phyloP scores from a whole-genome alignment of 1,284 basidiomycete species.

The Leccinum huronense region DNA sequence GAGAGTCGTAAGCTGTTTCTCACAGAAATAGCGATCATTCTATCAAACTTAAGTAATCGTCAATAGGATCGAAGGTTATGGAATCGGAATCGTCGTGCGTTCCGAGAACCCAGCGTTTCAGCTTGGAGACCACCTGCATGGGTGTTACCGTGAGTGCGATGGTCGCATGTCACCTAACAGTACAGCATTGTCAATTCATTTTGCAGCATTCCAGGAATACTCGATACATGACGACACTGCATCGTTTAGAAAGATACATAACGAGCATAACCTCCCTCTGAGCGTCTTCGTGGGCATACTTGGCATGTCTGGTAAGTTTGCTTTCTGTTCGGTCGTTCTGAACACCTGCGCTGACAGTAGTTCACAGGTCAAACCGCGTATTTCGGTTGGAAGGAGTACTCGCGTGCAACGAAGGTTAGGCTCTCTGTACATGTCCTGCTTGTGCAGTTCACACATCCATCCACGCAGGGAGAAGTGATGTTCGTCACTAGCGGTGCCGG shows the following conservation, averaged over 20 bases:
- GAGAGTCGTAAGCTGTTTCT: conserved; percentile 13
- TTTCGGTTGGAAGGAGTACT: conserved; percentile 25
- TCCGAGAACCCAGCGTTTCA: conserved; percentile 19
- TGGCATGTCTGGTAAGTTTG: background rate
- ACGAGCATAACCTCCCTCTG: conserved; percentile 23
- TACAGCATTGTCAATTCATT: background rate
- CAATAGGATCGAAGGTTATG: conserved; percentile 9
- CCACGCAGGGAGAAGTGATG: conserved; percentile 18
- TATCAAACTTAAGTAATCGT: background rate
- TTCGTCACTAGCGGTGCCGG: conserved; percentile 25
- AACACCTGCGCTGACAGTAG: background rate
- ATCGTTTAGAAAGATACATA: conserved; percentile 15
- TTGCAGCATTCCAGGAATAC: conserved; percentile 25
- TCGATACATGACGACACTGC: conserved; percentile 2
- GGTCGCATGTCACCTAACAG: too few relatives aligned
- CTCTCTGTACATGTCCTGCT: background rate
- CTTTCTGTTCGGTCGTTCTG: background rate
- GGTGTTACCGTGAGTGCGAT: conserved; percentile 12
- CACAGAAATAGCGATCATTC: background rate
- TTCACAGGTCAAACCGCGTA: conserved; percentile 23
- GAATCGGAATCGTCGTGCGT: conserved; percentile 19
- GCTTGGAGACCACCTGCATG: conserved; percentile 18
- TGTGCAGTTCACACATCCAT: background rate
- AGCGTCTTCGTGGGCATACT: conserved; percentile 18
- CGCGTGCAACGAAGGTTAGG: conserved; percentile 21